Percentiles rank a stretch among this genome's conserved stretches.
phyloP scores from a whole-genome alignment of 345 rosid genomes.

The Moringa oleifera region DNA sequence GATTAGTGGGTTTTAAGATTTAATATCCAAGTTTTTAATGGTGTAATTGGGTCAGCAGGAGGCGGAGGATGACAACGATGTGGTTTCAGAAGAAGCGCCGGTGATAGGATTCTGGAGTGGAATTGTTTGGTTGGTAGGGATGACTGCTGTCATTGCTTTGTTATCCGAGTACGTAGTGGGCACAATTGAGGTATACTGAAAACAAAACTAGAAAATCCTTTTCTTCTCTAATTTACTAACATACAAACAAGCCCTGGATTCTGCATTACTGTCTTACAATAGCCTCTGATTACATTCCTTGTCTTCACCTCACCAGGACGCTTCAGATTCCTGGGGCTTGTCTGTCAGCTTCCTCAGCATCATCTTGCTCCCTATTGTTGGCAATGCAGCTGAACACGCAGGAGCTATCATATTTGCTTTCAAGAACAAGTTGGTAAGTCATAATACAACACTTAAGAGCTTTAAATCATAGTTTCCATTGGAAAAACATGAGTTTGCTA shows the following conservation, averaged over 20 bases:
- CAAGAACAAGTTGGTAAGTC: slow-evolving; percentile 76
- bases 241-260: too few relatives aligned
- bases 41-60: slow-evolving; percentile 38
- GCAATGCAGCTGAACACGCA: slow-evolving; percentile 96
- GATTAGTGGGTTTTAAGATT: too few relatives aligned
- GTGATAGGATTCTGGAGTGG: slow-evolving; percentile 89
- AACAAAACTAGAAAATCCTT: too few relatives aligned
- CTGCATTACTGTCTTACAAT: too few relatives aligned
- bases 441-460: too few relatives aligned
- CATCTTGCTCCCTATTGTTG: slow-evolving; percentile 83
- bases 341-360: slow-evolving; percentile 88
- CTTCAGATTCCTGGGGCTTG: slow-evolving; percentile 84
- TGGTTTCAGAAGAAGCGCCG: slow-evolving; percentile 38
- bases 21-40: background rate
- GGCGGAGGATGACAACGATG: slow-evolving; percentile 38
- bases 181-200: slow-evolving; percentile 95
- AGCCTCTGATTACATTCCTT: too few relatives aligned
- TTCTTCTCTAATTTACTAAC: too few relatives aligned
- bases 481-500: background rate
- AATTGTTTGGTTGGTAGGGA: slow-evolving; percentile 71
- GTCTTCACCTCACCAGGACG: slow-evolving; percentile 38
- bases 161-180: slow-evolving; percentile 75
- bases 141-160: slow-evolving; percentile 68
- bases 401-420: slow-evolving; percentile 93
- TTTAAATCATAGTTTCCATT: too few relatives aligned